Percentiles rank a stretch among this genome's conserved stretches.
phyloP scores from a whole-genome alignment of 768 basidiomycete species.

The Russula sp. region DNA sequence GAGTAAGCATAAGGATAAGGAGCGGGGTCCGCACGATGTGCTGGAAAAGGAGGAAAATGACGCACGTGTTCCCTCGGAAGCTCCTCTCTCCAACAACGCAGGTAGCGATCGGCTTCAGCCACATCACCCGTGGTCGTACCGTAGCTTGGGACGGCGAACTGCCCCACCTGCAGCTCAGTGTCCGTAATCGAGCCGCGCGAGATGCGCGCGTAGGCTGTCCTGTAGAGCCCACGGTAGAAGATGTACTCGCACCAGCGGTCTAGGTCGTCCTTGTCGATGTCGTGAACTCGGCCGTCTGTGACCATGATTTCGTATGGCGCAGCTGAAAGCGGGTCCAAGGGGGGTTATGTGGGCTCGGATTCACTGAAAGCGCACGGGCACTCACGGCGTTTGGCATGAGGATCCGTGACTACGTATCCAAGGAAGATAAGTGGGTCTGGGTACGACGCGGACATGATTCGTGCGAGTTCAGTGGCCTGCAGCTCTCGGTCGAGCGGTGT shows the following conservation, averaged over 20 bases:
- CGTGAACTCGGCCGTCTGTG: constrained; percentile 71
- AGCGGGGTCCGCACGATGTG: neutral
- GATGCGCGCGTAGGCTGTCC: constrained; percentile 76
- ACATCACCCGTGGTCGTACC: constrained; percentile 52
- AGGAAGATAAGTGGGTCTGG: constrained; percentile 74
- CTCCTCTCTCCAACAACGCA: constrained; percentile 59
- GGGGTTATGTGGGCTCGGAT: neutral
- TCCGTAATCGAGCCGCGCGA: constrained; percentile 83
- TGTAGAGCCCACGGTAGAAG: constrained; percentile 71
- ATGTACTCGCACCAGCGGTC: constrained; percentile 93
- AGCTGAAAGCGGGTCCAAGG: constrained; percentile 37
- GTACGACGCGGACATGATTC: constrained; percentile 65
- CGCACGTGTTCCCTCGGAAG: constrained; percentile 60
- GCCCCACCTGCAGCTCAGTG: constrained; percentile 85
- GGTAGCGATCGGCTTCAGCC: constrained; percentile 55
- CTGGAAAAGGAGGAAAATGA: constrained; percentile 9
- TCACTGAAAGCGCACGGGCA: constrained; percentile 15
- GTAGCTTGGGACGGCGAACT: constrained; percentile 68
- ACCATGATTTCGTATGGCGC: constrained; percentile 72
- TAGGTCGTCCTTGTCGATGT: constrained; percentile 67
- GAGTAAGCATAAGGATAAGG: neutral
- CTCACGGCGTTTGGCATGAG: constrained; percentile 58
- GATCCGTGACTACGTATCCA: constrained; percentile 74
- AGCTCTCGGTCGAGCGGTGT: constrained; percentile 84
- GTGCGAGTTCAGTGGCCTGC: constrained; percentile 73